phyloP scores from a whole-genome alignment of 1,284 basidiomycete genomes.

The Rhodotorula sp. region DNA sequence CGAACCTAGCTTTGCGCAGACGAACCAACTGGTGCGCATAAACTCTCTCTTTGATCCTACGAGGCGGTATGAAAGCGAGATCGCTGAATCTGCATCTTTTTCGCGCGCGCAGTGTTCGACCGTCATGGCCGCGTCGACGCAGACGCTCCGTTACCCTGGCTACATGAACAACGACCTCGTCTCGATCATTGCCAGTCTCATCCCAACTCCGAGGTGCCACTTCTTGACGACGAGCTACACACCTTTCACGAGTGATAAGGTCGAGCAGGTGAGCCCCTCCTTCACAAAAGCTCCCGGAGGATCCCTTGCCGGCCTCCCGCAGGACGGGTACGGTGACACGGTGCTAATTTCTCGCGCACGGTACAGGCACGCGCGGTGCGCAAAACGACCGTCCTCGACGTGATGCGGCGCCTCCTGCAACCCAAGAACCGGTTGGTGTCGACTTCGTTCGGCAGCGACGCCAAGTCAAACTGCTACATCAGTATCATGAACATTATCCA shows the following conservation, averaged over 20 bases:
- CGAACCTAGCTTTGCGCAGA: constrained; percentile 89
- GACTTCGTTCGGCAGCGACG: constrained; percentile 56
- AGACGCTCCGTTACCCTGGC: constrained; percentile 93
- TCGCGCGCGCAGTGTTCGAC: constrained; percentile 68
- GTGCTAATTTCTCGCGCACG: background rate
- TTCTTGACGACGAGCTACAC: constrained; percentile 99
- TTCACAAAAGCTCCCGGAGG: background rate
- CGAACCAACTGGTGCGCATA: constrained; percentile 74
- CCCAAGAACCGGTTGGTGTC: constrained; percentile 99
- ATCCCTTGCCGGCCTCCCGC: background rate
- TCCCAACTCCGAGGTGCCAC: constrained; percentile 97
- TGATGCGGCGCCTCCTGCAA: constrained; percentile 95
- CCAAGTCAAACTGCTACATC: constrained; percentile 71
- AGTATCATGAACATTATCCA: constrained; percentile 98
- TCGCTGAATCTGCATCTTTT: too few relatives aligned
- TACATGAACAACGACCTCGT: constrained; percentile 99
- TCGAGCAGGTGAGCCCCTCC: constrained; percentile 69
- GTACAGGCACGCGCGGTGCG: constrained; percentile 78
- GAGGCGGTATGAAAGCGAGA: too few relatives aligned
- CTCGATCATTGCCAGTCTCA: constrained; percentile 93
- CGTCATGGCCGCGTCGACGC: constrained; percentile 94
- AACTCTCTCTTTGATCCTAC: too few relatives aligned
- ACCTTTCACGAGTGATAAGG: constrained; percentile 93
- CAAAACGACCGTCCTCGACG: constrained; percentile 92
- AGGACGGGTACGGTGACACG: background rate